These are phyloP conservation scores for Shiraia bambusicola DNA, from an alignment of 2,329 filamentous ascomycete genomes.

Conservation along the genomic window DNA sequence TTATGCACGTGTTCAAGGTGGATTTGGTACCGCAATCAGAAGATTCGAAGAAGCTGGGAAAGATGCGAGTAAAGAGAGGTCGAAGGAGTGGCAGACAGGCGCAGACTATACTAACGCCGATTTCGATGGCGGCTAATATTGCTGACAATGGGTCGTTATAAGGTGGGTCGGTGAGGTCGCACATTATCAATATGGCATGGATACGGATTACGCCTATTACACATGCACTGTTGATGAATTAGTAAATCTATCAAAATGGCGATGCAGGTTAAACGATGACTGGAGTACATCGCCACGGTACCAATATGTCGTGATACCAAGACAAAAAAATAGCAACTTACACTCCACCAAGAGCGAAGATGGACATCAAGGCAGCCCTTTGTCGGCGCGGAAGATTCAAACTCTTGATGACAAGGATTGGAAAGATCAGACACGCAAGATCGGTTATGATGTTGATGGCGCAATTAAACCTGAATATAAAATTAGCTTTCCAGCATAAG, in stretches of 20 bases:
- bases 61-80: constrained; percentile 26
- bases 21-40: constrained; percentile 12
- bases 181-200: constrained; percentile 35
- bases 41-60: constrained; percentile 26
- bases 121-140: constrained; percentile 34
- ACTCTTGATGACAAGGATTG: constrained; percentile 37
- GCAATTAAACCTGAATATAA: constrained; percentile 20
- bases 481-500: neutral
- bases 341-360: constrained; percentile 46
- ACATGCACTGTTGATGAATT: constrained; percentile 31
- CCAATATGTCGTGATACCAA: too few relatives aligned
- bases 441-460: constrained; percentile 38
- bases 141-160: constrained; percentile 39
- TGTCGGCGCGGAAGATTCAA: constrained; percentile 40
- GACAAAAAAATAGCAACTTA: constrained; percentile 34
- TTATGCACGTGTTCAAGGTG: constrained; percentile 7
- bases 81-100: constrained; percentile 35
- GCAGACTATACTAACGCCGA: constrained; percentile 38
- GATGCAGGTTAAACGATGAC: too few relatives aligned
- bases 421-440: constrained; percentile 37
- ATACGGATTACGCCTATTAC: constrained; percentile 39
- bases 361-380: constrained; percentile 39
- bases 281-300: too few relatives aligned
- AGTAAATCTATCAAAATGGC: neutral
- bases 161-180: constrained; percentile 30